Conservation (phyloP, 1,139 yeast species). For the Candida dubliniensis region DNA sequence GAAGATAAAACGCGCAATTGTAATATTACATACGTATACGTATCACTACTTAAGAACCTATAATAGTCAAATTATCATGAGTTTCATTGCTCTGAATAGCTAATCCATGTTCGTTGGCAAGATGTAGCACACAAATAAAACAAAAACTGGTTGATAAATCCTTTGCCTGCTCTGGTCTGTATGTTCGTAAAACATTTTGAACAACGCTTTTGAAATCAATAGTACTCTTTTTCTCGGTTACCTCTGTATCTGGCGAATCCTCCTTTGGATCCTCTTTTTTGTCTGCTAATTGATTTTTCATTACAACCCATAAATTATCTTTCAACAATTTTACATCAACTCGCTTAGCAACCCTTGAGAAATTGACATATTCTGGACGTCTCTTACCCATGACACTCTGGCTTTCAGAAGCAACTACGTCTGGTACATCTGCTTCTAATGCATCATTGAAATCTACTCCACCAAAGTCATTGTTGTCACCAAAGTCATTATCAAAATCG, state of each 20-base stretch:
- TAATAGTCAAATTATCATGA: constrained; percentile 58
- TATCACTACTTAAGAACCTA: constrained; percentile 29
- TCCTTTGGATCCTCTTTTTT: constrained; percentile 14
- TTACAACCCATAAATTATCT: constrained; percentile 68
- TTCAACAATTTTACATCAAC: constrained; percentile 81
- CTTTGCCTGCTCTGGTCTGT: constrained; percentile 50
- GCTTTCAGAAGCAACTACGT: constrained; percentile 10
- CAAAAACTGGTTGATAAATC: constrained; percentile 87
- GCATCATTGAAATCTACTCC: constrained; percentile 51
- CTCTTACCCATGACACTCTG: constrained; percentile 38
- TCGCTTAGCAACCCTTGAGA: constrained; percentile 78
- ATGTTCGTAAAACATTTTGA: constrained; percentile 51
- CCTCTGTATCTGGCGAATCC: constrained; percentile 8
- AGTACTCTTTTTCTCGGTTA: constrained; percentile 9
- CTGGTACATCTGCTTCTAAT: constrained; percentile 26
- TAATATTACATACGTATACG: neutral
- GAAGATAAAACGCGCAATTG: constrained; percentile 2
- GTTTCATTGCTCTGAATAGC: constrained; percentile 55
- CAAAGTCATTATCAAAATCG: constrained; percentile 40
- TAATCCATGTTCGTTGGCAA: constrained; percentile 87
- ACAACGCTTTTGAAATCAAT: constrained; percentile 50
- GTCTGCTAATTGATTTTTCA: constrained; percentile 38
- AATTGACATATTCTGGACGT: constrained; percentile 66
- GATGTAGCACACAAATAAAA: constrained; percentile 79
- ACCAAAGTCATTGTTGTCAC: constrained; percentile 34